Conservation (phyloP, 2,329 filamentous ascomycete genomes). For the Aspergillus sp. region DNA sequence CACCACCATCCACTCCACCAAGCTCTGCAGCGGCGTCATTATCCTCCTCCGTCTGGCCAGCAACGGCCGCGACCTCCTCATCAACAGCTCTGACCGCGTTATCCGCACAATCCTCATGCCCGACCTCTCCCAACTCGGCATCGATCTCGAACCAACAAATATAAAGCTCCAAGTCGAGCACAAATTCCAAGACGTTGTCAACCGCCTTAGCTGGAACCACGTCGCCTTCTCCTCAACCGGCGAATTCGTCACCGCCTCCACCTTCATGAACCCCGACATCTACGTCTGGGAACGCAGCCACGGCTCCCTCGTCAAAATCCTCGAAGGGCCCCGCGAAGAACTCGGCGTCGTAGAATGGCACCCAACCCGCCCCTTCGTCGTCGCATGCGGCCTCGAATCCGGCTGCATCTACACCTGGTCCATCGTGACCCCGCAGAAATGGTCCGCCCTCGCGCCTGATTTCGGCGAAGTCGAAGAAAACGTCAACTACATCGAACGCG, state of each 20-base stretch:
- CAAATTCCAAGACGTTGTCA: slow-evolving; percentile 97
- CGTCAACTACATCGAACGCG: slow-evolving; percentile 89
- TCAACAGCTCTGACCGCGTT: slow-evolving; percentile 92
- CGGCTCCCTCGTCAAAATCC: slow-evolving; percentile 91
- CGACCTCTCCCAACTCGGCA: slow-evolving; percentile 58
- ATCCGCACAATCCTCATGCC: slow-evolving; percentile 91
- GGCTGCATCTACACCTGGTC: slow-evolving; percentile 96
- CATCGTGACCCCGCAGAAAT: slow-evolving; percentile 90
- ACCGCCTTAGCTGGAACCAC: slow-evolving; percentile 93
- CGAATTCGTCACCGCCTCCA: slow-evolving; percentile 94
- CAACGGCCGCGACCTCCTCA: slow-evolving; percentile 82
- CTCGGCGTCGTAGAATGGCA: slow-evolving; percentile 98
- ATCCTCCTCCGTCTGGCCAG: slow-evolving; percentile 81
- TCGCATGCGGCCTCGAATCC: slow-evolving; percentile 87
- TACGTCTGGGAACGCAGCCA: slow-evolving; percentile 97
- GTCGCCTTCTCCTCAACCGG: slow-evolving; percentile 91
- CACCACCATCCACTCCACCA: slow-evolving; percentile 84
- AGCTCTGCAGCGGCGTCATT: slow-evolving; percentile 82
- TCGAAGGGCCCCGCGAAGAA: slow-evolving; percentile 95
- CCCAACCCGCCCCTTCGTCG: slow-evolving; percentile 79
- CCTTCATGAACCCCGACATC: slow-evolving; percentile 97
- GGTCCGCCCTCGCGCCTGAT: slow-evolving; percentile 94
- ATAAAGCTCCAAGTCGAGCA: slow-evolving; percentile 91
- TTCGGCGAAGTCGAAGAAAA: slow-evolving; percentile 98
- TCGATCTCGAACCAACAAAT: slow-evolving; percentile 73